phyloP scores from a whole-genome alignment of 2,329 filamentous ascomycete species.

The Fusarium tanahbumbuense region DNA sequence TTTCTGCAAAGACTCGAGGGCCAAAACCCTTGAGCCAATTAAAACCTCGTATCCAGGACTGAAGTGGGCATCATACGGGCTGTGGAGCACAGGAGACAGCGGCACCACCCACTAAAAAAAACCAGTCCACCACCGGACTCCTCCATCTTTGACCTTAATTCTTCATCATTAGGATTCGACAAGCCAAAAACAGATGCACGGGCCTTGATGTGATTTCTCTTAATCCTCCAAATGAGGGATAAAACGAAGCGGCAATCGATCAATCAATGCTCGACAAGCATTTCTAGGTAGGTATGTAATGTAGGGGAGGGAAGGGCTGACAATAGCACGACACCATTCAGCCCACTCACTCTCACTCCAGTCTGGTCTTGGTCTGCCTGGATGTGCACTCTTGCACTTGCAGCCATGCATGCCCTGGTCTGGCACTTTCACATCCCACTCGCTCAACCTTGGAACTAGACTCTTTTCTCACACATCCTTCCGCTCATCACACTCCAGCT shows the following conservation, averaged over 20 bases:
- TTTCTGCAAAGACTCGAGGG: constrained; percentile 37
- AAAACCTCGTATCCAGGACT: not conserved
- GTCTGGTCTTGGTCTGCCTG: not conserved
- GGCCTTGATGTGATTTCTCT: constrained; percentile 22
- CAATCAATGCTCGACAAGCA: not conserved
- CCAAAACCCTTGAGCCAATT: constrained; percentile 39
- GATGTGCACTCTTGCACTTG: constrained; percentile 11
- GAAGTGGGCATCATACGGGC: constrained; percentile 20
- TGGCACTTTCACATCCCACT: constrained; percentile 36
- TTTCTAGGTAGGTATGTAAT: not conserved
- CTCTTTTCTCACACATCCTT: constrained; percentile 23
- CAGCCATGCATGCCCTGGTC: constrained; percentile 33
- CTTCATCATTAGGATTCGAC: constrained; percentile 9
- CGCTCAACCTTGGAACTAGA: constrained; percentile 29
- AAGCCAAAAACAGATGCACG: constrained; percentile 20
- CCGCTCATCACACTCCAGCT: constrained; percentile 23
- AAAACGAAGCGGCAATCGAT: constrained; percentile 14
- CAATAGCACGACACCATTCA: constrained; percentile 4
- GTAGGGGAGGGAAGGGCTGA: constrained; percentile 1
- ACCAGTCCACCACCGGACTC: constrained; percentile 37
- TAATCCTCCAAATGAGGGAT: constrained; percentile 28
- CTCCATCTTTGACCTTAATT: constrained; percentile 37
- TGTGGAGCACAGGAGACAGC: constrained; percentile 33
- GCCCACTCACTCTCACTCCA: constrained; percentile 28
- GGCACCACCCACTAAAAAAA: constrained; percentile 41